Evolutionary conservation across 2,329 filamentous ascomycete genomes (phyloP).

Genomic region (Aspergillus fischeri): DNA sequence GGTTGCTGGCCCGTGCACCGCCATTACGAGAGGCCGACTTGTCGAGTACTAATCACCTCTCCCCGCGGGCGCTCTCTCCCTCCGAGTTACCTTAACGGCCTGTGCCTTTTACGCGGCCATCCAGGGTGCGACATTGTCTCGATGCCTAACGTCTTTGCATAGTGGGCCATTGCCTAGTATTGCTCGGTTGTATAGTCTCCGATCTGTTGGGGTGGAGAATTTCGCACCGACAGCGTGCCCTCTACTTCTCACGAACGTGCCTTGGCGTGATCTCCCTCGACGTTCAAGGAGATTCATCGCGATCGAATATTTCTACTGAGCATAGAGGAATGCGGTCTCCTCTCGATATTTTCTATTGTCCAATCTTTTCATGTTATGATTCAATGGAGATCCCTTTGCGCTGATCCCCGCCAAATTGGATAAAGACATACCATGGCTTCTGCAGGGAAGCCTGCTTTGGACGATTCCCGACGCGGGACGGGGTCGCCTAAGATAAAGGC

Average conservation of each 20-base stretch:
- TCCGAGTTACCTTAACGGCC: slow-evolving; percentile 13
- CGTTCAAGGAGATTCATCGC: neutral
- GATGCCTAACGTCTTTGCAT: slow-evolving; percentile 7
- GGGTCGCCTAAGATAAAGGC: slow-evolving; percentile 47
- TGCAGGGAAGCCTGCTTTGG: slow-evolving; percentile 39
- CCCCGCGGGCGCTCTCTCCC: slow-evolving; percentile 17
- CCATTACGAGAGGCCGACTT: neutral
- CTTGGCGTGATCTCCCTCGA: slow-evolving; percentile 1
- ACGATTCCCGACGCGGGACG: slow-evolving; percentile 43
- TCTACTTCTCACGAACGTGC: slow-evolving; percentile 1
- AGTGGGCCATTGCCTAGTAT: slow-evolving; percentile 8
- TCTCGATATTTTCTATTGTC: slow-evolving; percentile 24
- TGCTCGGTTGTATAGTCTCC: slow-evolving; percentile 4
- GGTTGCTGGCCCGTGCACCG: slow-evolving; percentile 10
- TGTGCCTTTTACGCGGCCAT: slow-evolving; percentile 10
- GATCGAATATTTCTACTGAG: slow-evolving; percentile 13
- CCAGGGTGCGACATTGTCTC: slow-evolving; percentile 14
- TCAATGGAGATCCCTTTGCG: slow-evolving; percentile 39
- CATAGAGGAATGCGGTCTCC: slow-evolving; percentile 37
- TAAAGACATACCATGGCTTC: slow-evolving; percentile 39
- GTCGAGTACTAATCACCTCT: slow-evolving; percentile 10
- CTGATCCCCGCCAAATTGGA: slow-evolving; percentile 33
- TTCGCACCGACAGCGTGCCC: neutral
- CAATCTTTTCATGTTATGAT: slow-evolving; percentile 25
- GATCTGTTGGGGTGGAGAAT: slow-evolving; percentile 6